These are phyloP conservation scores for Trichosanthes cucumerina DNA, from an alignment of 306 rosid species.

Conservation along the genomic window DNA sequence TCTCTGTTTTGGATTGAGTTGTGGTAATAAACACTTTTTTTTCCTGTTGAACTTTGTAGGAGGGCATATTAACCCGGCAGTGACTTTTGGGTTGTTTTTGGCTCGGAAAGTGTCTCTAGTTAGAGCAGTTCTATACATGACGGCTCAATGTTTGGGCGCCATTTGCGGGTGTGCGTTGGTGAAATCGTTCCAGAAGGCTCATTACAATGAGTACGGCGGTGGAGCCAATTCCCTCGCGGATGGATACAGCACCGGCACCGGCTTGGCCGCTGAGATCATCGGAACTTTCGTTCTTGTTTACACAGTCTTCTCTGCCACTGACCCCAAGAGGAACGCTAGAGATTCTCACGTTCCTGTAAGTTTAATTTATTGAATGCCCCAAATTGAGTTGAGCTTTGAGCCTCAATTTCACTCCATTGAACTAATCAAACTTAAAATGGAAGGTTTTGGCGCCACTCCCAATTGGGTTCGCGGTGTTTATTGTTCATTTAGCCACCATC, in stretches of 20 bases:
- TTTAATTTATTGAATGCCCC: neutral
- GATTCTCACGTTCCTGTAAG: constrained; percentile 23
- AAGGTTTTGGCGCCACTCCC: constrained; percentile 28
- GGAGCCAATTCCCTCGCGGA: constrained; percentile 7
- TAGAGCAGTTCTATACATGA: constrained; percentile 14
- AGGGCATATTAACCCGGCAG: constrained; percentile 27
- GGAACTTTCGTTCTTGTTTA: constrained; percentile 24
- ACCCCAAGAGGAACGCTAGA: constrained; percentile 21
- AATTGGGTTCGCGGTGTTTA: constrained; percentile 22
- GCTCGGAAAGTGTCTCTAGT: constrained; percentile 15
- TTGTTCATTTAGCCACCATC: constrained; percentile 25
- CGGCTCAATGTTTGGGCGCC: constrained; percentile 24
- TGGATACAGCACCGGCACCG: constrained; percentile 17
- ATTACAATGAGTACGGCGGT: neutral
- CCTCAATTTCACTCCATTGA: neutral
- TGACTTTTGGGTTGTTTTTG: constrained; percentile 19
- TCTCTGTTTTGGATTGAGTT: neutral
- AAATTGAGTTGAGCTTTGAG: neutral
- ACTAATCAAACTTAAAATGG: neutral
- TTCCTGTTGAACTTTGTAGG: neutral
- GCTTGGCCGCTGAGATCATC: constrained; percentile 22
- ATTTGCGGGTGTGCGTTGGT: constrained; percentile 21
- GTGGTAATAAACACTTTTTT: neutral
- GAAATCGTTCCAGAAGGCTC: constrained; percentile 2
- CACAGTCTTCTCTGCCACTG: constrained; percentile 23